Conservation (phyloP, 164 flowering plant species). For the Nelumbo lutea region DNA sequence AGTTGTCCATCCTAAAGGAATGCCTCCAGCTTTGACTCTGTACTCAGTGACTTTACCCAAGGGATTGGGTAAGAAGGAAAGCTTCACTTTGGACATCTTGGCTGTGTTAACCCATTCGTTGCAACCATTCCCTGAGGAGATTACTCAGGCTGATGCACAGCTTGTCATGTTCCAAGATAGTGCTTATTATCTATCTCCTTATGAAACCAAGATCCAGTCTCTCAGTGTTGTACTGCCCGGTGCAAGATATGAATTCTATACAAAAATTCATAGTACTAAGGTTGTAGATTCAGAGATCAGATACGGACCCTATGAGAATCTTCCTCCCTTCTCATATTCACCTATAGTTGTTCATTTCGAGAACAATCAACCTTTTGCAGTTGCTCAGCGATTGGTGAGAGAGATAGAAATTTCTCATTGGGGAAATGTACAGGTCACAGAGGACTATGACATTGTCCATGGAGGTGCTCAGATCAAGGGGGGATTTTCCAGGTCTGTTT, state of each 20-base stretch:
- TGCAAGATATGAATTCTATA: constrained; percentile 75
- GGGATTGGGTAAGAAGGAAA: constrained; percentile 54
- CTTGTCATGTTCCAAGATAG: constrained; percentile 73
- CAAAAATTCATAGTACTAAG: constrained; percentile 65
- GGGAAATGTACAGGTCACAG: constrained; percentile 91
- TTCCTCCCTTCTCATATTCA: constrained; percentile 59
- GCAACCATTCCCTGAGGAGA: constrained; percentile 84
- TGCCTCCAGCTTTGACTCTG: constrained; percentile 57
- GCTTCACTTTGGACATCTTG: constrained; percentile 51
- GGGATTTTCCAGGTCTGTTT: constrained; percentile 80
- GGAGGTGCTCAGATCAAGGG: constrained; percentile 83
- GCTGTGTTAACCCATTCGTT: constrained; percentile 63
- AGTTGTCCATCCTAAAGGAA: constrained; percentile 44
- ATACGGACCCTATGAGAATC: constrained; percentile 81
- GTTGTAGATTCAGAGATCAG: constrained; percentile 74
- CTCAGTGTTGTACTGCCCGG: constrained; percentile 62
- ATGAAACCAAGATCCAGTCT: constrained; percentile 60
- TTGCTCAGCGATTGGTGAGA: constrained; percentile 71
- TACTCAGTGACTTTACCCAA: constrained; percentile 65
- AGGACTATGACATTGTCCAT: constrained; percentile 73
- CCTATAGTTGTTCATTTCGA: constrained; percentile 74
- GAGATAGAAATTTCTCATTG: constrained; percentile 96
- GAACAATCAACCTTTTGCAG: constrained; percentile 67
- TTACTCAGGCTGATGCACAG: constrained; percentile 79
- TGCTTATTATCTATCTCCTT: constrained; percentile 78